Base-by-base conservation (phyloP, 805 yeast genomes). In the Candida qinlingensis region DNA sequence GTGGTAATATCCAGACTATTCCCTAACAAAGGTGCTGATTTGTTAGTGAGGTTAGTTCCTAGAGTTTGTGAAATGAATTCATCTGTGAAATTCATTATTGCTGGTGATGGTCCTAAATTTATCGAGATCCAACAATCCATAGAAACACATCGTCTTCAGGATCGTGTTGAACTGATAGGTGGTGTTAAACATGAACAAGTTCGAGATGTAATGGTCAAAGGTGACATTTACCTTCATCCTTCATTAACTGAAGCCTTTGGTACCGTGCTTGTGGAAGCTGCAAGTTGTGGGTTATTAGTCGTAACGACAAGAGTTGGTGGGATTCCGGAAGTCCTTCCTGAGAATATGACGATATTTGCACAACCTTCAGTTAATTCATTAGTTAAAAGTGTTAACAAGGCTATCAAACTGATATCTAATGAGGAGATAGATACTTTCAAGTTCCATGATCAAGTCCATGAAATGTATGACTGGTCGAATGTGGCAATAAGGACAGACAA, bases 281-380 rank as follows among this genome's bases (percentile, higher is more conserved):
- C 97, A 0, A 85, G 96, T 1, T 94, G 98, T 71, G 97, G 97
- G 0, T 65, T 94, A 36, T 73, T 87, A 19, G 96, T 94, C 2
- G 99, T 94, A 0, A 90, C 97, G 0, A 94, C 99, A 0, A 81
- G 82, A 49, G 99, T 94, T 0, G 99, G 99, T 10, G 99, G 99
- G 5, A 91, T 94, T 37, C 97, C 97, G 0, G 99, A 94, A 62
- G 98, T 94, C 4, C 67, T 94, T 37, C 99, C 99, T 0, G 75
- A 76, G 27, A 87, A 90, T 59, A 94, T 94, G 98, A 90, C 96
- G 1, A 85, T 85, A 1, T 94, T 87, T 66, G 91, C 98, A 0
- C 76, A 82, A 12, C 96, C 97, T 0, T 87, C 92, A 4, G 97
- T 87, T 45, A 87, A 87, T 49, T 82, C 94, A 2, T 67, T 94